phyloP scores from a whole-genome alignment of 2,329 filamentous ascomycete species.

The Xylariaceae sp. region DNA sequence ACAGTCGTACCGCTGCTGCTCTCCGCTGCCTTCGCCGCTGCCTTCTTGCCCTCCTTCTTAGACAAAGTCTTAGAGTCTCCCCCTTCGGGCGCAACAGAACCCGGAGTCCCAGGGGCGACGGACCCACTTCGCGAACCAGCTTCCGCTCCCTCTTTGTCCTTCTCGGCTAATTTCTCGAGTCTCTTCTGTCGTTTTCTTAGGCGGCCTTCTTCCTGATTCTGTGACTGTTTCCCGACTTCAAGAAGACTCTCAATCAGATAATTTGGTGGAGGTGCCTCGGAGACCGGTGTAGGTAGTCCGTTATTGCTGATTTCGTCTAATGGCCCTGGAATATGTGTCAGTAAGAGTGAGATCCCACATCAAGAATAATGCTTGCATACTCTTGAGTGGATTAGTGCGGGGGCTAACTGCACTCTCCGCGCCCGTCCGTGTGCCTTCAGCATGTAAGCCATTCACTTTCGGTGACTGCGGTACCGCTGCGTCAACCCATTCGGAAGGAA shows the following conservation, averaged over 20 bases:
- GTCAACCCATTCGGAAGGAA: conserved; percentile 78
- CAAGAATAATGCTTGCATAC: conserved; percentile 52
- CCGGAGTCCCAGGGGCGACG: conserved; percentile 66
- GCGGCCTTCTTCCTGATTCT: conserved; percentile 74
- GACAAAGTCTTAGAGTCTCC: conserved; percentile 69
- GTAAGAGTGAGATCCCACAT: conserved; percentile 26
- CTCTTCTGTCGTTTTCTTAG: conserved; percentile 71
- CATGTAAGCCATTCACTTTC: conserved; percentile 29
- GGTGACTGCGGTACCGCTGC: conserved; percentile 64
- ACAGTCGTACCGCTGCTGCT: conserved; percentile 77
- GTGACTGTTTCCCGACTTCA: conserved; percentile 69
- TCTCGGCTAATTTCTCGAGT: conserved; percentile 54
- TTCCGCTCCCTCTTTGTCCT: conserved; percentile 56
- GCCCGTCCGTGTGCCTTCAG: conserved; percentile 40
- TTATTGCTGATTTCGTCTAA: conserved; percentile 46
- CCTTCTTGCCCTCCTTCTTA: conserved; percentile 85
- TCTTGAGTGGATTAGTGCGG: conserved; percentile 63
- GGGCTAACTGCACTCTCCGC: conserved; percentile 58
- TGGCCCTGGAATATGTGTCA: conserved; percentile 50
- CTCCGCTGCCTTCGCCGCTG: conserved; percentile 76
- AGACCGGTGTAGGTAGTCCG: conserved; percentile 55
- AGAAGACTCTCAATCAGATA: conserved; percentile 61
- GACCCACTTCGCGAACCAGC: conserved; percentile 60
- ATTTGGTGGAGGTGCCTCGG: conserved; percentile 57
- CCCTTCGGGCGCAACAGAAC: conserved; percentile 66